Conservation (phyloP, 345 rosid species). For the Eucalyptus regnans region DNA sequence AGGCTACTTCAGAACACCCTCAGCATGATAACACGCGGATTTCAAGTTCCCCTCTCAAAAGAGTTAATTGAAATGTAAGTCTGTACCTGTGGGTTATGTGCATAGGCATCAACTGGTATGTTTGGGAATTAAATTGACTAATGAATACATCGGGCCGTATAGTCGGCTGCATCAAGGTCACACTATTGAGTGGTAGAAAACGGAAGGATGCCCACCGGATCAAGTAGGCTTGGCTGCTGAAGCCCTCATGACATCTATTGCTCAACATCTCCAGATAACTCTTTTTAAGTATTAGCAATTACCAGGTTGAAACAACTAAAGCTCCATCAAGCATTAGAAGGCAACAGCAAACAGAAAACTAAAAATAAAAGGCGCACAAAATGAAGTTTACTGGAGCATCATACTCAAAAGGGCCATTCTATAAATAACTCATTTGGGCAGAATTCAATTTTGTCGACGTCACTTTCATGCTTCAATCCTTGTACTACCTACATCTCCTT, state of each 20-base stretch:
- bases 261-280: neutral
- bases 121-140: neutral
- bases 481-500: constrained; percentile 5
- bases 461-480: neutral
- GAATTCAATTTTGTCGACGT: neutral
- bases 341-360: neutral
- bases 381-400: neutral
- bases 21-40: neutral
- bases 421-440: neutral
- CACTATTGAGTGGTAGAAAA: neutral
- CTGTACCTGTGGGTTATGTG: neutral
- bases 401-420: neutral
- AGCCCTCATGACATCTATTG: neutral
- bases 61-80: neutral
- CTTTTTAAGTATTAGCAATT: neutral
- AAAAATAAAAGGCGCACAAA: neutral
- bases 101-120: neutral
- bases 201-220: neutral
- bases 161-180: neutral
- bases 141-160: neutral
- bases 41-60: neutral
- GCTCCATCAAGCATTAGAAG: neutral
- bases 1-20: neutral
- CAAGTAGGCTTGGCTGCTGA: neutral
- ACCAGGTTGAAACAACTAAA: neutral